These are phyloP conservation scores for Puya raimondii DNA, from an alignment of 176 grass and related monocot species.

Conservation along the genomic window DNA sequence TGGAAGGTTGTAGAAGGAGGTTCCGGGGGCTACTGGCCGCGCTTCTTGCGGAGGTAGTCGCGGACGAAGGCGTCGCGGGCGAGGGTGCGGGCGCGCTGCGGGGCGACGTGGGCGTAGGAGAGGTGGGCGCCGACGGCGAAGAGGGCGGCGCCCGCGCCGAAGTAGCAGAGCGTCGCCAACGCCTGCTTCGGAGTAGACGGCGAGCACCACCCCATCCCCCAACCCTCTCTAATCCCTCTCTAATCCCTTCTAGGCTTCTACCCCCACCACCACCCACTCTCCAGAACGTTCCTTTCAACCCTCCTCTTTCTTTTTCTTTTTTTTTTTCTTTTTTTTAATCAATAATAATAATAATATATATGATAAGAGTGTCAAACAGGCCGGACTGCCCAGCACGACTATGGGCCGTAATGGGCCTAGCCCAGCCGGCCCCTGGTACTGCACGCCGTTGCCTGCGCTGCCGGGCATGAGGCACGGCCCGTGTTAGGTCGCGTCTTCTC, in stretches of 20 bases:
- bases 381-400: no score
- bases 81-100: constrained; percentile 57
- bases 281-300: background rate
- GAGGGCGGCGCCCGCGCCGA: constrained; percentile 43
- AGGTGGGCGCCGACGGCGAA: constrained; percentile 46
- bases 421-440: no score
- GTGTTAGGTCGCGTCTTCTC: no score
- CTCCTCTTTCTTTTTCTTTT: no score
- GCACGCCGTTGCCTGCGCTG: no score
- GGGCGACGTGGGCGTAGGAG: constrained; percentile 38
- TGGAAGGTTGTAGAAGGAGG: background rate
- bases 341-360: no score
- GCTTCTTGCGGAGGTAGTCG: constrained; percentile 43
- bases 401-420: no score
- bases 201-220: constrained; percentile 53
- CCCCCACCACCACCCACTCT: background rate
- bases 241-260: background rate
- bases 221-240: background rate
- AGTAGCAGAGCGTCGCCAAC: constrained; percentile 34
- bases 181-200: constrained; percentile 56
- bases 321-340: no score
- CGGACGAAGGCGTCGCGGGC: constrained; percentile 59
- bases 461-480: no score
- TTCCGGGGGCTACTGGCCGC: constrained; percentile 29
- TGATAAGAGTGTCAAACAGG: no score